Conservation (phyloP, 2,329 filamentous ascomycete genomes). For the Aspergillus quadrilineatus region DNA sequence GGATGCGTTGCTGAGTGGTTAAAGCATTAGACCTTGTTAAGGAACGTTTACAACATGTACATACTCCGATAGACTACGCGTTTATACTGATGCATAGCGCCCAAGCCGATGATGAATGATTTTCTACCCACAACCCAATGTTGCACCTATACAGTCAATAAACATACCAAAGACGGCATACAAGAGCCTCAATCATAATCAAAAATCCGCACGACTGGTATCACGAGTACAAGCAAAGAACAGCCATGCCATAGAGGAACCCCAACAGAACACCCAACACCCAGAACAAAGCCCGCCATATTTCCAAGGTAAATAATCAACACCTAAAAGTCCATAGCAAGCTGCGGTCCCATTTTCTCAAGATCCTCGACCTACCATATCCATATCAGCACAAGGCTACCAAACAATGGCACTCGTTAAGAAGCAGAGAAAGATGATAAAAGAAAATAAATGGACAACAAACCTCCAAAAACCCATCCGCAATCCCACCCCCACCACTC, state of each 20-base stretch:
- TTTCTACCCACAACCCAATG: neutral
- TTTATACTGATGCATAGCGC: constrained; percentile 10
- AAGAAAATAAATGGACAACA: constrained; percentile 30
- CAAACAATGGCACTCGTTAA: neutral
- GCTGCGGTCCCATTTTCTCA: constrained; percentile 80
- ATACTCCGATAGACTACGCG: neutral
- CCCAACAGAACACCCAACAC: constrained; percentile 10
- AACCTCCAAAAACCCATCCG: constrained; percentile 70
- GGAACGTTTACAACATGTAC: constrained; percentile 1
- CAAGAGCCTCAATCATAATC: neutral
- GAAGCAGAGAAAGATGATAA: neutral
- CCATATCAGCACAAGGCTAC: constrained; percentile 9
- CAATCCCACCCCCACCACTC: constrained; percentile 34
- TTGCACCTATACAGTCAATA: neutral
- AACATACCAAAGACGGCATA: neutral
- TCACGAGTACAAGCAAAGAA: constrained; percentile 3
- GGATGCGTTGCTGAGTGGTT: constrained; percentile 33
- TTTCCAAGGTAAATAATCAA: neutral
- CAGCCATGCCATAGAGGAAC: neutral
- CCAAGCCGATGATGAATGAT: neutral
- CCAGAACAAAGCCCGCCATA: neutral
- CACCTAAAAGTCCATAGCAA: constrained; percentile 75
- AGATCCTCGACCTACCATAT: constrained; percentile 75
- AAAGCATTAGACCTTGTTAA: neutral
- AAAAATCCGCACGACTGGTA: constrained; percentile 1